phyloP scores from a whole-genome alignment of 2,329 filamentous ascomycete species.

The Aureobasidium vineae region DNA sequence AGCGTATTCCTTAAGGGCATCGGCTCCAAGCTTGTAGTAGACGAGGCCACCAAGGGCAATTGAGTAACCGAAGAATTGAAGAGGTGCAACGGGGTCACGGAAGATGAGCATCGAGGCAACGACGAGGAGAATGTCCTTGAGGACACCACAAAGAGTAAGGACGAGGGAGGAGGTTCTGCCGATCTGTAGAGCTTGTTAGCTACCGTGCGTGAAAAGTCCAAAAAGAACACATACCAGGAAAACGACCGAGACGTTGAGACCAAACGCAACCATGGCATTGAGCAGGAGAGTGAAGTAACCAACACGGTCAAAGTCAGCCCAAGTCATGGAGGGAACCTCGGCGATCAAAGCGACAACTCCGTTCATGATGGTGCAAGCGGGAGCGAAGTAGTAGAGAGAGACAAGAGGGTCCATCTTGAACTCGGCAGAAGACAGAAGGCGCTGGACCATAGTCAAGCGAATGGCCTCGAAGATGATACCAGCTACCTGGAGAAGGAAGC shows the following conservation, averaged over 20 bases:
- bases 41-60: constrained; percentile 76
- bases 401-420: constrained; percentile 92
- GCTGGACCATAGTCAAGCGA: constrained; percentile 80
- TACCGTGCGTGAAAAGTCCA: background rate
- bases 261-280: constrained; percentile 75
- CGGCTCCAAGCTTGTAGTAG: constrained; percentile 82
- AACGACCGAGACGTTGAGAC: constrained; percentile 81
- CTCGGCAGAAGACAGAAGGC: constrained; percentile 74
- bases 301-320: constrained; percentile 70
- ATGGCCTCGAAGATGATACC: constrained; percentile 81
- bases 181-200: constrained; percentile 55
- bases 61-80: constrained; percentile 81
- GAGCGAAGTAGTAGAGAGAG: constrained; percentile 87
- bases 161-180: constrained; percentile 84
- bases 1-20: constrained; percentile 78
- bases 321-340: constrained; percentile 67
- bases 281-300: constrained; percentile 69
- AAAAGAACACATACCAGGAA: constrained; percentile 67
- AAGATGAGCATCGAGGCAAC: constrained; percentile 77
- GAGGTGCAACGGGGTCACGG: constrained; percentile 68
- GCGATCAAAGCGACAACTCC: constrained; percentile 68
- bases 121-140: constrained; percentile 85
- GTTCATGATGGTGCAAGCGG: constrained; percentile 81
- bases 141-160: constrained; percentile 80
- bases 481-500: constrained; percentile 74